A percentile compares a stretch with the other conserved stretches of the same genome.
phyloP scores from a whole-genome alignment of 2,329 filamentous ascomycete species.

The Sclerotinia trifoliorum region DNA sequence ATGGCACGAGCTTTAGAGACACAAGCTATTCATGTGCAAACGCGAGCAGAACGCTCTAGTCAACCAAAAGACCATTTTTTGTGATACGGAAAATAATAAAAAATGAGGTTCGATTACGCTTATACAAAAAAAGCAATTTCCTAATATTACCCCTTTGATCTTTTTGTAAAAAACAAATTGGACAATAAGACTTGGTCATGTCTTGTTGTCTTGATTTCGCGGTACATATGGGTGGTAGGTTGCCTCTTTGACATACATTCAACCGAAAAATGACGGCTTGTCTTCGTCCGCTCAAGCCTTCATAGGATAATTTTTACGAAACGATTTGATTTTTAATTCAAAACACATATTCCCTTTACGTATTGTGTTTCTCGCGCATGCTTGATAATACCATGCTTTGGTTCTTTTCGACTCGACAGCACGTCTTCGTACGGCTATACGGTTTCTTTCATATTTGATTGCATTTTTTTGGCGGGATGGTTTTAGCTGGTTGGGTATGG shows the following conservation, averaged over 20 bases:
- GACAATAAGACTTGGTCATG: neutral
- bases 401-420: neutral
- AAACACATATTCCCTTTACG: neutral
- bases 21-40: conserved; percentile 14
- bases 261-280: neutral
- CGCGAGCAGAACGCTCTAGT: conserved; percentile 1
- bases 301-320: neutral
- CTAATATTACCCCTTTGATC: neutral
- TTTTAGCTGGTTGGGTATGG: conserved; percentile 1
- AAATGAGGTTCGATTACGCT: neutral
- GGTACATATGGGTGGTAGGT: conserved; percentile 6
- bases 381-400: neutral
- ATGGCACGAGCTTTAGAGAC: conserved; percentile 51
- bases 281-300: neutral
- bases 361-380: neutral
- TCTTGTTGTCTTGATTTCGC: conserved; percentile 1
- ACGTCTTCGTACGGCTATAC: neutral
- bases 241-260: conserved; percentile 4
- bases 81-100: neutral
- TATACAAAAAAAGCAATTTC: neutral
- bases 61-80: neutral
- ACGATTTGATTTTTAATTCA: neutral
- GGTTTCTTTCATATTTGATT: neutral
- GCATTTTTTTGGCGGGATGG: neutral
- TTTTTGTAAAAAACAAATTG: neutral